A percentile compares a stretch with the other conserved stretches of the same genome.
Conservation (phyloP, 306 rosid species). For the Senna siamea region DNA sequence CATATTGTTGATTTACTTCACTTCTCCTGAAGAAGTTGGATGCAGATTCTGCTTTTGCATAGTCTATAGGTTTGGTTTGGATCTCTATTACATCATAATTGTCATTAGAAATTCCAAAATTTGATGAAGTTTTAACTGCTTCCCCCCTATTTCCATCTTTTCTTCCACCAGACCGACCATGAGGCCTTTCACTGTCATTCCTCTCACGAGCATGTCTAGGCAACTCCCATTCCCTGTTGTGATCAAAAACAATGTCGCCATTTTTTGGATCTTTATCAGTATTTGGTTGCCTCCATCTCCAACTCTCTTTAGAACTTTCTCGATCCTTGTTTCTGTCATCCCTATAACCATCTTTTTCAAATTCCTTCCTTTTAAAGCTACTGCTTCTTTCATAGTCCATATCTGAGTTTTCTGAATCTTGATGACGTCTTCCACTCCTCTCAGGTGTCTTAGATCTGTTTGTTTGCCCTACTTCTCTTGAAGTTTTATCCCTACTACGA, state of each 20-base stretch:
- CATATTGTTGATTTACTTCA: slow-evolving; percentile 67
- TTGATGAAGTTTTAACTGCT: slow-evolving; percentile 93
- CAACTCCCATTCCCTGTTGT: slow-evolving; percentile 86
- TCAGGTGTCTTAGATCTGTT: slow-evolving; percentile 87
- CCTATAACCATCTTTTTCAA: slow-evolving; percentile 73
- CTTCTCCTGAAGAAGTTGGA: slow-evolving; percentile 66
- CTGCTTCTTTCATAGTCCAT: slow-evolving; percentile 68
- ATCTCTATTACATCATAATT: slow-evolving; percentile 98
- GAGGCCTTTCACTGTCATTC: slow-evolving; percentile 83
- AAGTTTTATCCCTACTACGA: slow-evolving; percentile 64
- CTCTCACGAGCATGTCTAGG: slow-evolving; percentile 92
- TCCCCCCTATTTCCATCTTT: slow-evolving; percentile 91
- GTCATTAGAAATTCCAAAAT: slow-evolving; percentile 86
- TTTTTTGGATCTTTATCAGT: slow-evolving; percentile 74
- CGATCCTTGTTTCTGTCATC: slow-evolving; percentile 82
- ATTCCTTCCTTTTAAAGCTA: slow-evolving; percentile 74
- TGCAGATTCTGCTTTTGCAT: slow-evolving; percentile 71
- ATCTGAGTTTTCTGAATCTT: slow-evolving; percentile 67
- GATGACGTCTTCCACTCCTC: slow-evolving; percentile 67
- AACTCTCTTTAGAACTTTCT: slow-evolving; percentile 84
- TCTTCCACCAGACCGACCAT: slow-evolving; percentile 81
- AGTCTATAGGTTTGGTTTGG: slow-evolving; percentile 83
- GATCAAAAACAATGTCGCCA: slow-evolving; percentile 69
- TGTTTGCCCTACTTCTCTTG: slow-evolving; percentile 59
- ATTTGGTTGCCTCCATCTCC: slow-evolving; percentile 77